phyloP scores from a whole-genome alignment of 495 filamentous ascomycete species.

The Recurvomyces mirabilis region DNA sequence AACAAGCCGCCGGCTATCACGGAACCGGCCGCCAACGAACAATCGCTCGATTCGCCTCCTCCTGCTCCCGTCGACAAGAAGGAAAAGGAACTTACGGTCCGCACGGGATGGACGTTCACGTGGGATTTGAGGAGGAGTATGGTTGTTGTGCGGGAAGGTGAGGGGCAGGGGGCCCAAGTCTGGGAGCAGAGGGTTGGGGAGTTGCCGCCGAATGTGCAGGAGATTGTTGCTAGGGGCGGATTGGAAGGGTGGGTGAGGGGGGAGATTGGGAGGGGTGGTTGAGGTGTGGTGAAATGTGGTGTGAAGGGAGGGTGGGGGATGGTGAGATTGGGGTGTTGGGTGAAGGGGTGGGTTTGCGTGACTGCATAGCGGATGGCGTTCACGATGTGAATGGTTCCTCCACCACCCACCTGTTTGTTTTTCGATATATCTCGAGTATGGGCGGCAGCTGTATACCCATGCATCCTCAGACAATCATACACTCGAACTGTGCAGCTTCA shows the following conservation, averaged over 20 bases:
- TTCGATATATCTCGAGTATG: too few species aligned
- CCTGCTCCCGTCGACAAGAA: conserved; percentile 26
- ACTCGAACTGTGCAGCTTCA: too few species aligned
- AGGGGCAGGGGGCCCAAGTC: conserved; percentile 48
- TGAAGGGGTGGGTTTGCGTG: background rate
- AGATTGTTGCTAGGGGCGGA: conserved; percentile 50
- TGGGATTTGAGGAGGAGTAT: conserved; percentile 72
- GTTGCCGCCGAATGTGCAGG: conserved; percentile 75
- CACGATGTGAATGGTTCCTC: background rate
- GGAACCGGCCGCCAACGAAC: conserved; percentile 28
- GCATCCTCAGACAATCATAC: too few species aligned
- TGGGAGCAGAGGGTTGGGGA: conserved; percentile 81
- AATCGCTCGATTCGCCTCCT: conserved; percentile 38
- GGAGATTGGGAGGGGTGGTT: conserved; percentile 34
- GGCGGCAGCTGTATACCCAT: too few species aligned
- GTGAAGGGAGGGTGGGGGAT: background rate
- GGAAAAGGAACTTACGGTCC: conserved; percentile 53
- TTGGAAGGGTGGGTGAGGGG: conserved; percentile 78
- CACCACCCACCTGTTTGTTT: too few species aligned
- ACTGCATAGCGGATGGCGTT: background rate
- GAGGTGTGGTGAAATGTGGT: background rate
- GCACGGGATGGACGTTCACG: conserved; percentile 78
- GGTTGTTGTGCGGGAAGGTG: conserved; percentile 57
- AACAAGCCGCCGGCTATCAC: conserved; percentile 13
- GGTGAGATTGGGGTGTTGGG: background rate